Percentiles rank a stretch among this genome's conserved stretches.
phyloP scores from a whole-genome alignment of 768 basidiomycete genomes.

The Pilatotrama ljubarskyi region DNA sequence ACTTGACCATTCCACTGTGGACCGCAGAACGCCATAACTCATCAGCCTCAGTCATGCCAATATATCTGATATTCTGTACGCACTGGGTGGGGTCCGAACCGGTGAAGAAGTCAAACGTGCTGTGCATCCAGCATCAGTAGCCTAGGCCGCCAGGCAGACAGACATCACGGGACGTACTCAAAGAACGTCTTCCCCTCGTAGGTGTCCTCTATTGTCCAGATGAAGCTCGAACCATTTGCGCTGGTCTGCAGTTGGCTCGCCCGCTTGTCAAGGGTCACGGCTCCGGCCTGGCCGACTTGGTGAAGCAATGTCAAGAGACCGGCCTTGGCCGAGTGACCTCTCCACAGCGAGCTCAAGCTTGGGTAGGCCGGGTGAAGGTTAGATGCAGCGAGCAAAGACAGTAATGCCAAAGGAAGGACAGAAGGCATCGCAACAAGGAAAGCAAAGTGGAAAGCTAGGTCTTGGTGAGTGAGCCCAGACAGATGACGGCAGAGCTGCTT shows the following conservation, averaged over 20 bases:
- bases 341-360: not conserved
- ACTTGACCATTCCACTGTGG: slow-evolving; percentile 71
- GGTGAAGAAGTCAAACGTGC: slow-evolving; percentile 61
- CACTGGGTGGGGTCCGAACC: slow-evolving; percentile 69
- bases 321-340: not conserved
- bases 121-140: slow-evolving; percentile 26
- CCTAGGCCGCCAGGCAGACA: not conserved
- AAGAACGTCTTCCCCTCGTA: slow-evolving; percentile 70
- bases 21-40: not conserved
- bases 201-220: slow-evolving; percentile 70
- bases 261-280: slow-evolving; percentile 13
- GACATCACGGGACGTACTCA: slow-evolving; percentile 47
- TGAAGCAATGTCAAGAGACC: slow-evolving; percentile 4
- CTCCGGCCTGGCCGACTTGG: not conserved
- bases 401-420: slow-evolving; percentile 21
- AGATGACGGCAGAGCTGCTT: slow-evolving; percentile 11
- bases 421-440: slow-evolving; percentile 20
- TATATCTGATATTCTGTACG: slow-evolving; percentile 24
- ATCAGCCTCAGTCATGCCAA: slow-evolving; percentile 20
- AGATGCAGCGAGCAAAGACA: slow-evolving; percentile 18
- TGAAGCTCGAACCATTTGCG: slow-evolving; percentile 48
- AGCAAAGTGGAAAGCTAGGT: not conserved
- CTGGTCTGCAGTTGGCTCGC: slow-evolving; percentile 37
- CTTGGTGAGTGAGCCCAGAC: not conserved
- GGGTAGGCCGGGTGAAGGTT: not conserved